Conservation (phyloP, 306 rosid genomes). For the Gleditsia sinensis region DNA sequence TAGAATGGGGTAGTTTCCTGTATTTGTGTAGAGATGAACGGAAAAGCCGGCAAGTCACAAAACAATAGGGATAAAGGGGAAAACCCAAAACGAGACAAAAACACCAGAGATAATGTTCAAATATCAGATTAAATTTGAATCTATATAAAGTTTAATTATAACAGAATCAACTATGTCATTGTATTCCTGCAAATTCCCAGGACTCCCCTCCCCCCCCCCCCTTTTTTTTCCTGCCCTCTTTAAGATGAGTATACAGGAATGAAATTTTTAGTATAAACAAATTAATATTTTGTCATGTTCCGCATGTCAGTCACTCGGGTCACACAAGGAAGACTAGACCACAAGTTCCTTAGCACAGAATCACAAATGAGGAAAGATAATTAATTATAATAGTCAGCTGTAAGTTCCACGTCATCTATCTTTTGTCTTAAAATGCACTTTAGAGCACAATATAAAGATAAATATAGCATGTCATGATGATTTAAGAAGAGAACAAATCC, state of each 20-base stretch:
- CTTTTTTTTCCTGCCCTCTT: background rate
- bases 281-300: slow-evolving; percentile 2
- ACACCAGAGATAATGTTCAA: background rate
- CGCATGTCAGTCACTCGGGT: background rate
- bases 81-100: background rate
- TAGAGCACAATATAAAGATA: slow-evolving; percentile 23
- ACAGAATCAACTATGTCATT: slow-evolving; percentile 1
- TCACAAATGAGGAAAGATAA: background rate
- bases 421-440: slow-evolving; percentile 32
- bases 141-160: slow-evolving; percentile 12
- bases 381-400: slow-evolving; percentile 28
- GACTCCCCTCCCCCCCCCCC: too few relatives aligned
- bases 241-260: background rate
- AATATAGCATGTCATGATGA: background rate
- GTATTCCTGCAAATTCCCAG: background rate
- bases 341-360: slow-evolving; percentile 1
- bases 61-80: background rate
- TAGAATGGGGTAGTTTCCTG: too few relatives aligned
- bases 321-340: slow-evolving; percentile 26
- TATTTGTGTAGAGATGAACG: background rate
- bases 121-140: slow-evolving; percentile 9
- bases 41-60: background rate
- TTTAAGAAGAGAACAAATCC: slow-evolving; percentile 9
- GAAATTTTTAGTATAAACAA: slow-evolving; percentile 2
- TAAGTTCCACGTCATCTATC: slow-evolving; percentile 33